Evolutionary conservation across 768 basidiomycete species (phyloP).

Genomic region (Gautieria morchelliformis): DNA sequence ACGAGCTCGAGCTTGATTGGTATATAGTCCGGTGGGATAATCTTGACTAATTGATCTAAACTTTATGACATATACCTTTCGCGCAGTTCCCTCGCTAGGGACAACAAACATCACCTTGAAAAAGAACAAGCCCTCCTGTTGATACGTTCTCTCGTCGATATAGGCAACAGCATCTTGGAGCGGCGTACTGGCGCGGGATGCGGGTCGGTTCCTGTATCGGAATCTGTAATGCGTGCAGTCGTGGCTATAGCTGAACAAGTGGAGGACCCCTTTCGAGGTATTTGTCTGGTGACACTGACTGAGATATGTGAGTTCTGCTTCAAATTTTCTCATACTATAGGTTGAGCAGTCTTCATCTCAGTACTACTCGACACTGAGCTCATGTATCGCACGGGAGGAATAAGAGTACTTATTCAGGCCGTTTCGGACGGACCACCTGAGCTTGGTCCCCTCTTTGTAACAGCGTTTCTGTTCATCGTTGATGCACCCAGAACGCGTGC

Average conservation of each 20-base stretch:
- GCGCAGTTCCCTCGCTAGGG: slow-evolving; percentile 70
- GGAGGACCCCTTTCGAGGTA: slow-evolving; percentile 79
- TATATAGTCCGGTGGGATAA: slow-evolving; percentile 74
- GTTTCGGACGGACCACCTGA: slow-evolving; percentile 87
- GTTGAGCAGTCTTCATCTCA: slow-evolving; percentile 21
- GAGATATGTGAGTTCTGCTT: slow-evolving; percentile 64
- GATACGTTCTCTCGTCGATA: slow-evolving; percentile 70
- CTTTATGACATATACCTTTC: not conserved
- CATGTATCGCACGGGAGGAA: slow-evolving; percentile 70
- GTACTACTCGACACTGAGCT: slow-evolving; percentile 85
- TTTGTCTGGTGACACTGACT: slow-evolving; percentile 78
- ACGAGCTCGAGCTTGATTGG: slow-evolving; percentile 68
- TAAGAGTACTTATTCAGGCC: slow-evolving; percentile 76
- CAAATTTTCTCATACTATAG: not conserved
- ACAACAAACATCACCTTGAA: slow-evolving; percentile 73
- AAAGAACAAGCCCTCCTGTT: slow-evolving; percentile 91
- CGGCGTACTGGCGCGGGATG: slow-evolving; percentile 31
- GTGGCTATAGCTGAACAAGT: slow-evolving; percentile 73
- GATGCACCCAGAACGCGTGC: slow-evolving; percentile 78
- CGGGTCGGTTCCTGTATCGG: slow-evolving; percentile 52
- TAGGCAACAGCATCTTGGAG: slow-evolving; percentile 45
- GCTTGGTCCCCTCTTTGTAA: slow-evolving; percentile 66
- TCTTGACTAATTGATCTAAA: not conserved
- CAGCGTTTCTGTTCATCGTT: slow-evolving; percentile 71
- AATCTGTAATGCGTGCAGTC: slow-evolving; percentile 77